Evolutionary conservation across 768 basidiomycete species (phyloP).

Genomic region (Lactarius sanguifluus): DNA sequence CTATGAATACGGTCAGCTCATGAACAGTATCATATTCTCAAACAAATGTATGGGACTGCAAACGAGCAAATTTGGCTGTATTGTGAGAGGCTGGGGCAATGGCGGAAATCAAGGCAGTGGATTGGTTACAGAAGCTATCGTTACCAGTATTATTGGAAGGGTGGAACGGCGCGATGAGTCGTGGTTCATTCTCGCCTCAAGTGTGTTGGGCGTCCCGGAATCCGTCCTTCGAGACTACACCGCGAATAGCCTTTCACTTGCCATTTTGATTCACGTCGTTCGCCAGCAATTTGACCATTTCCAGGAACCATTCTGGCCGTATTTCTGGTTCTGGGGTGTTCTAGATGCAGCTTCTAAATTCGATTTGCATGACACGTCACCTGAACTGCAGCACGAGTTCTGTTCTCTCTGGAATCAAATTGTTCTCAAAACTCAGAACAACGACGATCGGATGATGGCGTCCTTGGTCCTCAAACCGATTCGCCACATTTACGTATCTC

Average conservation of each 20-base stretch:
- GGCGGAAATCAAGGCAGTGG: no score
- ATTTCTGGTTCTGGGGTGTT: fast-evolving
- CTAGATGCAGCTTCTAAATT: not conserved
- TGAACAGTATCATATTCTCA: no score
- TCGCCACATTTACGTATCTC: not conserved
- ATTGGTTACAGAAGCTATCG: not conserved
- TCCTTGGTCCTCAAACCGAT: not conserved
- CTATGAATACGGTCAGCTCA: no score
- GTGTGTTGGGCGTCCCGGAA: not conserved
- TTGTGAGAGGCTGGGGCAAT: not conserved
- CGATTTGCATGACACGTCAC: not conserved
- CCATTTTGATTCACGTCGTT: no score
- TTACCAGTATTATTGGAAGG: not conserved
- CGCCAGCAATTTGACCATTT: not conserved
- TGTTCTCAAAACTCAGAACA: no score
- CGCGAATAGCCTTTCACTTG: not conserved
- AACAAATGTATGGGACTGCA: no score
- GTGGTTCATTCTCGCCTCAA: not conserved
- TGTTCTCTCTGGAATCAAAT: no score
- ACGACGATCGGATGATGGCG: not conserved
- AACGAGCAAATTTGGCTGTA: no score
- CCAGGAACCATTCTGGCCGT: not conserved
- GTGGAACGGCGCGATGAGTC: not conserved
- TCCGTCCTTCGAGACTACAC: not conserved
- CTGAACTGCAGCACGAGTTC: no score